Base-by-base conservation (phyloP, 139 green algal species). In the Limnomonas spitsbergensis region DNA sequence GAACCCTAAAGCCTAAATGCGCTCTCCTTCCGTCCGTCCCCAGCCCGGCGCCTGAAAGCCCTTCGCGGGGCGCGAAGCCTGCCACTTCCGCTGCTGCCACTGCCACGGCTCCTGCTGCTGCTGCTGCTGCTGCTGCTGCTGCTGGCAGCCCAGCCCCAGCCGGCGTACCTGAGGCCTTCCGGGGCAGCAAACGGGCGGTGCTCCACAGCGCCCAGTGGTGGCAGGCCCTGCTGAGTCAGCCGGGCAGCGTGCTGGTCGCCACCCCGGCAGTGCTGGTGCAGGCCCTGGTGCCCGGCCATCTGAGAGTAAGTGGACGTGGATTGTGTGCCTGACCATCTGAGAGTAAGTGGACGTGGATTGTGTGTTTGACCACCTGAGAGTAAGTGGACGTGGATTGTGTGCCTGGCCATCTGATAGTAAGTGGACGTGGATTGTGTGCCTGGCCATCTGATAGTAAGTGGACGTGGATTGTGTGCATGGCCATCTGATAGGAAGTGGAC, bases 191-290 rank as follows among this genome's bases (percentile, higher is more conserved):
- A 20, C 14, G 20, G 47, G 47, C 20, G 47, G 14, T 81, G n/a
- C 27, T 38, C 37, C 29, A 53, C 31, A 66, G 39, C 38, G 37
- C 9, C 7, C 4, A 20, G n/a, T 82, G 53, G 4, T 71, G 37
- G 9, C 68, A 77, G n/a, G 70, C 76, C 32, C 53, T 82, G 0
- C 69, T 82, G 69, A 53, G 31, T 47, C 69, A 42, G 1, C 69
- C 78, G 6, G 29, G 40, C 4, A 56, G 34, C 29, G 71, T 77
- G 42, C n/a, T 56, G 1, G 39, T 77, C 31, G 39, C 38, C 27
- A 61, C 38, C 20, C 71, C 38, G 1, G 78, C 78, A 40, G 53
- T 78, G 78, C 78, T 82, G 69, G 54, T 82, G 39, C 36, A 75
- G 53, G 78, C 69, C 26, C 38, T 82, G 69, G 70, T 78, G 52